Evolutionary conservation across 805 yeast genomes (phyloP), one percentile per base, ranked within the genome.

Genomic region (Hanseniaspora thailandica): DNA sequence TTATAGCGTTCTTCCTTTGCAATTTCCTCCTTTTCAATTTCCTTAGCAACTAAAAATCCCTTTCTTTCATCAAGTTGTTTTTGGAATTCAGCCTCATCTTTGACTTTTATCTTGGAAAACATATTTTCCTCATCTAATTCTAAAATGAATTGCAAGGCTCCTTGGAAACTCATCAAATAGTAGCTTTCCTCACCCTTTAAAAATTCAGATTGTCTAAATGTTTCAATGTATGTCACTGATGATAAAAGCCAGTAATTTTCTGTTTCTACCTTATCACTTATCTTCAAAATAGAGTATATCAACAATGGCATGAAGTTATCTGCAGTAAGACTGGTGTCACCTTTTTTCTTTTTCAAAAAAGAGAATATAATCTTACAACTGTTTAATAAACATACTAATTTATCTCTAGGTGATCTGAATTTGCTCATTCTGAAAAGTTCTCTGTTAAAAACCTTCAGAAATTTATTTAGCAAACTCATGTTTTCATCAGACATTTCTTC

Each of bases 291-390:
- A 10, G 90, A 84, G 59, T 81, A 82, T 25, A 93, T 87, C 50
- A 93, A 70, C 40, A 90, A 65, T 0, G 99, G 98, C n/a, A 93
- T 76, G 66, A 93, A 93, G 36, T 85, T 79, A 67, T 93, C 99
- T 0, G 99, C 99, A 59, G 88, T 89, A 59, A 85, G 90, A 48
- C 72, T 70, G 55, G 80, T 84, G 74, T 47, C 75, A 68, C 15
- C 73, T 19, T 25, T 69, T 56, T 81, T 85, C 13, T 43, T 43
- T 57, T 88, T 80, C 45, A 94, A 76, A 55, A 86, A 73, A 10
- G 95, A 94, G 71, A 88, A 89, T 5, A 94, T 82, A 20, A 93
- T 89, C 66, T 90, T 90, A 63, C 97, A 90, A 51, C 93, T 81
- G 67, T 93, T 94, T 57, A 93, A 72, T 2, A 93, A 74, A 64